Evolutionary conservation across 805 yeast genomes (phyloP).

Genomic region (Dipodascus albidus): DNA sequence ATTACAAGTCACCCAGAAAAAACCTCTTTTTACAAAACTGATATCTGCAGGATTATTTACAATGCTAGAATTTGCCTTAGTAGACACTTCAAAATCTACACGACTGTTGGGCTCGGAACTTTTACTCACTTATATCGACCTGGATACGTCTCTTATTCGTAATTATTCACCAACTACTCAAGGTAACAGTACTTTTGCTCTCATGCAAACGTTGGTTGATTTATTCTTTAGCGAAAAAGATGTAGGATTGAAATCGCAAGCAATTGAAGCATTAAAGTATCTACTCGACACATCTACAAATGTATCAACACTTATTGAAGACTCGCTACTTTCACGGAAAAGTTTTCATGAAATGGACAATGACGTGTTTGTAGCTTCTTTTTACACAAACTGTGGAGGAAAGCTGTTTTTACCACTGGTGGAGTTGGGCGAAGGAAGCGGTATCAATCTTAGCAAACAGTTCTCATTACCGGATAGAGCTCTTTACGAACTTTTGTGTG

Average conservation of each 20-base stretch:
- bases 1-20: slow-evolving; percentile 47
- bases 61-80: slow-evolving; percentile 61
- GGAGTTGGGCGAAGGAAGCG: slow-evolving; percentile 14
- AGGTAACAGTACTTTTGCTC: slow-evolving; percentile 6
- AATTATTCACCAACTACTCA: slow-evolving; percentile 3
- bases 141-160: slow-evolving; percentile 54
- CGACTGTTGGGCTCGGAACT: slow-evolving; percentile 71
- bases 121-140: slow-evolving; percentile 70
- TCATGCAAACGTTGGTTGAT: slow-evolving; percentile 32
- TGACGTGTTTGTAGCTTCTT: slow-evolving; percentile 38
- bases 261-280: slow-evolving; percentile 70
- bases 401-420: slow-evolving; percentile 40
- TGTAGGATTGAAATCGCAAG: slow-evolving; percentile 69
- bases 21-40: slow-evolving; percentile 51
- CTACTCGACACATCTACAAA: slow-evolving; percentile 44
- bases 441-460: not conserved
- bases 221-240: slow-evolving; percentile 52
- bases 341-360: slow-evolving; percentile 9
- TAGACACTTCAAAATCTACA: slow-evolving; percentile 35
- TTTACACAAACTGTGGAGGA: slow-evolving; percentile 55
- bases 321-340: slow-evolving; percentile 3
- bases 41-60: slow-evolving; percentile 59
- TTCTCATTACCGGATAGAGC: slow-evolving; percentile 14
- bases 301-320: not conserved
- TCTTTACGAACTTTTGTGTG: slow-evolving; percentile 51